Evolutionary conservation across 305 asterid genomes (phyloP).

Genomic region (Salvia sclarea): DNA sequence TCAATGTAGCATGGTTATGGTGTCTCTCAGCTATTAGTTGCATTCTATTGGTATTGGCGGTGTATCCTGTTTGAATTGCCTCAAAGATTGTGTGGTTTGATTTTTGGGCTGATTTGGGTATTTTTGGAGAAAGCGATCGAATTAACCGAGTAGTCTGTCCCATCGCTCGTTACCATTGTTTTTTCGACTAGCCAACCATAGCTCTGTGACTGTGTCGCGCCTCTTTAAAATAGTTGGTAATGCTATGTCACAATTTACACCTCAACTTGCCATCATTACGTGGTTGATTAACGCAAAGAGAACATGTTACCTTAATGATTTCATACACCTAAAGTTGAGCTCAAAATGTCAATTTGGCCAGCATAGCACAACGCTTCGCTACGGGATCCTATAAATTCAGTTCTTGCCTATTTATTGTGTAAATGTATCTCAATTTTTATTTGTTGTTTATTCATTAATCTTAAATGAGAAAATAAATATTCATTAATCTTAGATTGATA

Average conservation of each 20-base stretch:
- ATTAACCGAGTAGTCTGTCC: too few relatives aligned
- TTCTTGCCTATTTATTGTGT: not conserved
- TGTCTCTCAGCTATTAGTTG: not conserved
- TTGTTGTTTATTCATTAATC: too few relatives aligned
- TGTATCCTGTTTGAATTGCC: not conserved
- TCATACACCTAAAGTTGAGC: not conserved
- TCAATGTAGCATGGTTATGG: not conserved
- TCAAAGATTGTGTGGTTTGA: not conserved
- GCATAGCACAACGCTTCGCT: not conserved
- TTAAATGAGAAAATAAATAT: not conserved
- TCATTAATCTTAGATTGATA: too few relatives aligned
- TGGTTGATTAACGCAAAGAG: constrained; percentile 17
- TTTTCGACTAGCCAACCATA: too few relatives aligned
- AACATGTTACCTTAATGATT: constrained; percentile 12
- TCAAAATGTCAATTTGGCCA: not conserved
- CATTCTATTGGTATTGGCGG: not conserved
- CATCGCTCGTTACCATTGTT: too few relatives aligned
- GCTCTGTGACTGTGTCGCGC: too few relatives aligned
- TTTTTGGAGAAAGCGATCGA: too few relatives aligned
- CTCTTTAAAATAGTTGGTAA: not conserved
- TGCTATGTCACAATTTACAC: not conserved
- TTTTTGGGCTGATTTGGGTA: too few relatives aligned
- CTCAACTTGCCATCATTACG: constrained; percentile 17
- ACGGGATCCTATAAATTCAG: not conserved
- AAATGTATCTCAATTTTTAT: too few relatives aligned